phyloP scores from a whole-genome alignment of 2,329 filamentous ascomycete species.

The Pseudomassariella vexata region DNA sequence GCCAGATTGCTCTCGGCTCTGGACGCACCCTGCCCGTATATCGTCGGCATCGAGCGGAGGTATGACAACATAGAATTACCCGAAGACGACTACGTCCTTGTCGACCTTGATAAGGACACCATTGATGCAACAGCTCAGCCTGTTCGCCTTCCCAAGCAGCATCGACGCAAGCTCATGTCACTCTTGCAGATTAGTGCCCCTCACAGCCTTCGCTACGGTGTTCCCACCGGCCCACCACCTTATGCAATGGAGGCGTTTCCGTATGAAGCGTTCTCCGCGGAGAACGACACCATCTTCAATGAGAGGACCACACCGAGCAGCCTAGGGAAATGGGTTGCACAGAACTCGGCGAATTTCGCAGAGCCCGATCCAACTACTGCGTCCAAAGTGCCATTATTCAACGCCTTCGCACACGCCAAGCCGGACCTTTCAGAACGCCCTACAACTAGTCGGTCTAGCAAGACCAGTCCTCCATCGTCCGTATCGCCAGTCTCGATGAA shows the following conservation, averaged over 20 bases:
- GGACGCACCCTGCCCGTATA: conserved; percentile 93
- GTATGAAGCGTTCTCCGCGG: conserved; percentile 81
- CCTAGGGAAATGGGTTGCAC: conserved; percentile 77
- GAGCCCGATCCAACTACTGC: conserved; percentile 50
- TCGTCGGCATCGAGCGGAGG: conserved; percentile 88
- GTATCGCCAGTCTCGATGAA: conserved; percentile 72
- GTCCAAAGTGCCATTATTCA: conserved; percentile 69
- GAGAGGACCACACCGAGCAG: conserved; percentile 64
- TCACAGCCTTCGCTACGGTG: conserved; percentile 80
- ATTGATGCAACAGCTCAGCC: conserved; percentile 80
- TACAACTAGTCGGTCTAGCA: conserved; percentile 62
- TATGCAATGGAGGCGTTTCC: conserved; percentile 93
- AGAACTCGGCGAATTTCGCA: conserved; percentile 85
- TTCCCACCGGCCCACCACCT: conserved; percentile 80
- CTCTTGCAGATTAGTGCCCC: conserved; percentile 86
- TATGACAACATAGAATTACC: conserved; percentile 84
- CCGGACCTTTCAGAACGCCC: conserved; percentile 69
- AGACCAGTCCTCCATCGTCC: conserved; percentile 56
- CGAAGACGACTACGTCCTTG: conserved; percentile 91
- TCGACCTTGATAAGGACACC: conserved; percentile 86
- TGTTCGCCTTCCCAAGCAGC: conserved; percentile 76
- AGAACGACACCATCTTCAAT: conserved; percentile 76
- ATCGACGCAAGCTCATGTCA: conserved; percentile 82
- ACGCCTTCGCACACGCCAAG: conserved; percentile 78
- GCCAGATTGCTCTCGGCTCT: conserved; percentile 83